Percentiles rank a stretch among this genome's conserved stretches.
Evolutionary conservation across 768 basidiomycete genomes (phyloP).

Genomic region (Cystofilobasidium capitatum): DNA sequence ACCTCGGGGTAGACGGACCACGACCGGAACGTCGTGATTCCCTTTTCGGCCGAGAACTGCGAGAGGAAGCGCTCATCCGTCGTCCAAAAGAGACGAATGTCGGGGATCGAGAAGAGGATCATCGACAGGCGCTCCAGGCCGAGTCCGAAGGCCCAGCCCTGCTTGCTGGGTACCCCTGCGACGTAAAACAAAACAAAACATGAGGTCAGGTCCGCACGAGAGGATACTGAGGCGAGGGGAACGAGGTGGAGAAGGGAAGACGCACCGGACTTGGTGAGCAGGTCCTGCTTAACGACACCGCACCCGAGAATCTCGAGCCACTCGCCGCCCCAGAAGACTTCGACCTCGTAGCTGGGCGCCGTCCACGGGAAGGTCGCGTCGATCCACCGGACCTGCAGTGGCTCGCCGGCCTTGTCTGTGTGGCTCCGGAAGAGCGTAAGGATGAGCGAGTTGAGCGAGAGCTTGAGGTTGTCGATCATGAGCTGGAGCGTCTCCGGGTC

Average conservation of each 20-base stretch:
- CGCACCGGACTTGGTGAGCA: slow-evolving; percentile 76
- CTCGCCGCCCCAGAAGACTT: slow-evolving; percentile 88
- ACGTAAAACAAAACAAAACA: not conserved
- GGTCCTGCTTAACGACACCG: slow-evolving; percentile 82
- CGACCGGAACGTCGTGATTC: slow-evolving; percentile 72
- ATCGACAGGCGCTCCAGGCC: slow-evolving; percentile 96
- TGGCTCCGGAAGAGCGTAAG: slow-evolving; percentile 62
- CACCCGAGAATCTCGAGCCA: slow-evolving; percentile 96
- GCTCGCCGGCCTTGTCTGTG: slow-evolving; percentile 45
- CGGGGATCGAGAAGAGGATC: slow-evolving; percentile 92
- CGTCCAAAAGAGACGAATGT: slow-evolving; percentile 98
- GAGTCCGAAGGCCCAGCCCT: slow-evolving; percentile 96
- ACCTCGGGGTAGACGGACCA: slow-evolving; percentile 89
- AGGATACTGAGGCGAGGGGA: not conserved
- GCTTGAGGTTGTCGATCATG: slow-evolving; percentile 75
- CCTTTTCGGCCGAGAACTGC: slow-evolving; percentile 56
- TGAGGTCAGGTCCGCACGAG: not conserved
- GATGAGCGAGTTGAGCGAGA: slow-evolving; percentile 77
- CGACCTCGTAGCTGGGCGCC: slow-evolving; percentile 93
- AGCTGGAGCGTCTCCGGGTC: slow-evolving; percentile 62
- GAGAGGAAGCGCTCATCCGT: slow-evolving; percentile 71
- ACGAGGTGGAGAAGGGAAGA: slow-evolving; percentile 37
- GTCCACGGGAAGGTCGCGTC: slow-evolving; percentile 98
- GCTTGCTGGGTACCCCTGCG: slow-evolving; percentile 62
- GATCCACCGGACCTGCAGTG: slow-evolving; percentile 88